Evolutionary conservation across 2,329 filamentous ascomycete genomes (phyloP).

Genomic region (Ascochyta clinopodiicola): DNA sequence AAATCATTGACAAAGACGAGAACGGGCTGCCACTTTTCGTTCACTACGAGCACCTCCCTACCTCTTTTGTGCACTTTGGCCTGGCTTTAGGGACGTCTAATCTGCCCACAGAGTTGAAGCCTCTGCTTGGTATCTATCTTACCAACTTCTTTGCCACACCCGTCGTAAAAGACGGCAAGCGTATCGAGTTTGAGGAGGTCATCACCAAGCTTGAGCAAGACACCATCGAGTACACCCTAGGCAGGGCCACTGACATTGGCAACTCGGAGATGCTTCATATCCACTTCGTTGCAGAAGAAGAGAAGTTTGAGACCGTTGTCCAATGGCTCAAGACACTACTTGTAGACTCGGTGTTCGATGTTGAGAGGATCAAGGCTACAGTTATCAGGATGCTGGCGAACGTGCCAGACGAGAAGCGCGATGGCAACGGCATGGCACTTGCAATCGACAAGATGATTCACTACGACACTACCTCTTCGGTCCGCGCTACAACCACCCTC

Average conservation of each 20-base stretch:
- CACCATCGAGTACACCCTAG: slow-evolving; percentile 82
- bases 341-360: slow-evolving; percentile 88
- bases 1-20: slow-evolving; percentile 73
- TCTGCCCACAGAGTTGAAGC: slow-evolving; percentile 82
- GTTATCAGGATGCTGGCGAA: slow-evolving; percentile 87
- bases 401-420: slow-evolving; percentile 89
- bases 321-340: slow-evolving; percentile 85
- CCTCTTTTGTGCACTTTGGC: slow-evolving; percentile 87
- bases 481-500: slow-evolving; percentile 79
- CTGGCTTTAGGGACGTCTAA: slow-evolving; percentile 79
- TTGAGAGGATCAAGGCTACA: slow-evolving; percentile 65
- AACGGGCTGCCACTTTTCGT: slow-evolving; percentile 78
- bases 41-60: slow-evolving; percentile 95
- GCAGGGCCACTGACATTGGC: slow-evolving; percentile 70
- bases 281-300: slow-evolving; percentile 82
- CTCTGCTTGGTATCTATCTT: slow-evolving; percentile 81
- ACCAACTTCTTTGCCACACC: slow-evolving; percentile 96
- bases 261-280: slow-evolving; percentile 84
- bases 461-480: slow-evolving; percentile 75
- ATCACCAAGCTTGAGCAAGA: slow-evolving; percentile 90
- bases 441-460: slow-evolving; percentile 78
- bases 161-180: slow-evolving; percentile 75
- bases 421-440: slow-evolving; percentile 71
- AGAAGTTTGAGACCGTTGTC: slow-evolving; percentile 84
- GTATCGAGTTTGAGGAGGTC: slow-evolving; percentile 87